A percentile compares a stretch with the other conserved stretches of the same genome.
phyloP scores from a whole-genome alignment of 352 stramenopile genomes.

The Globisporangium nunn region DNA sequence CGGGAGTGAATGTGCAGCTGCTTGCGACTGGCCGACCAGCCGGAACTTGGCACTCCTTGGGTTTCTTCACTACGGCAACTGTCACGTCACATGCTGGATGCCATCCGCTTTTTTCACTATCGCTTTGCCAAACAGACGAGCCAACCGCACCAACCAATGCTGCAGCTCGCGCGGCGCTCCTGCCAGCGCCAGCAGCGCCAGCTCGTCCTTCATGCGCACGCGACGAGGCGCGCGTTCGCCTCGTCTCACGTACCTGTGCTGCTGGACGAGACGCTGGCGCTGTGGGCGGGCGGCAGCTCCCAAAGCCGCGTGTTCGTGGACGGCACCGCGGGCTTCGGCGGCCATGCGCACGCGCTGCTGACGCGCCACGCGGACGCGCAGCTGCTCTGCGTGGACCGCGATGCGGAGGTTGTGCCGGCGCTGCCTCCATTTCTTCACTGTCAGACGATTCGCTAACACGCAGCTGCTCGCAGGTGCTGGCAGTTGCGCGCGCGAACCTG shows the following conservation, averaged over 20 bases:
- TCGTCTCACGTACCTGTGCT: slow-evolving; percentile 48
- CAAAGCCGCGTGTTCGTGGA: slow-evolving; percentile 53
- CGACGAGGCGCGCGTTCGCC: not conserved
- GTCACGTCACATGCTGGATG: too few relatives aligned
- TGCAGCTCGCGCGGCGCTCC: not conserved
- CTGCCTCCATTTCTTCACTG: too few relatives aligned
- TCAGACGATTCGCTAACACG: not conserved
- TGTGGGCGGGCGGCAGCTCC: slow-evolving; percentile 11
- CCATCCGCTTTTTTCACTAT: too few relatives aligned
- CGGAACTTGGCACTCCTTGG: too few relatives aligned
- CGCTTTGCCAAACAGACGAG: too few relatives aligned
- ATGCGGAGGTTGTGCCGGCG: slow-evolving; percentile 35
- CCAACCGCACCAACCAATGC: too few relatives aligned
- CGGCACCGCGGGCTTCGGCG: slow-evolving; percentile 62
- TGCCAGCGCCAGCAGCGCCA: not conserved
- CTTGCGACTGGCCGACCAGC: too few relatives aligned
- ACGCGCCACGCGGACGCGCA: slow-evolving; percentile 29
- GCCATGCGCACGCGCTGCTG: slow-evolving; percentile 59
- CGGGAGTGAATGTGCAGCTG: too few relatives aligned
- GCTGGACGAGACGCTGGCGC: slow-evolving; percentile 40
- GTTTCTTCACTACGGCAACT: too few relatives aligned
- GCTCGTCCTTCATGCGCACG: not conserved
- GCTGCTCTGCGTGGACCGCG: slow-evolving; percentile 76
- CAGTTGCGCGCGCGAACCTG: slow-evolving; percentile 45
- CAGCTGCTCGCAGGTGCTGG: slow-evolving; percentile 24